A percentile compares a stretch with the other conserved stretches of the same genome.
Conservation (phyloP, 2,329 filamentous ascomycete species). For the Penicillium griseofulvum region DNA sequence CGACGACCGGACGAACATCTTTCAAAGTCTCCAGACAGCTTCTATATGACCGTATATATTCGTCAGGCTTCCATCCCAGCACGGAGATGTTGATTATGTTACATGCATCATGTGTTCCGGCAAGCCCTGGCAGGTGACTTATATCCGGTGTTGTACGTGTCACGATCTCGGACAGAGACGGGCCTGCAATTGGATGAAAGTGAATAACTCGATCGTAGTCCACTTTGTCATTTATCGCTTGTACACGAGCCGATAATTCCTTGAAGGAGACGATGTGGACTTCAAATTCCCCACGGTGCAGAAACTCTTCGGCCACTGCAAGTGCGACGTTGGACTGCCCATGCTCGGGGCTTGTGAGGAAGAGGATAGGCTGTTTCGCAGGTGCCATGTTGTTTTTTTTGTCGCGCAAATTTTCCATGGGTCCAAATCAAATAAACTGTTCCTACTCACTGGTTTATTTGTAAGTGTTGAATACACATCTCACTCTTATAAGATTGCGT, state of each 20-base stretch:
- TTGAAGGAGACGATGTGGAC: constrained; percentile 49
- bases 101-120: constrained; percentile 36
- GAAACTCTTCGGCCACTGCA: constrained; percentile 44
- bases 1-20: constrained; percentile 39
- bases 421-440: not conserved
- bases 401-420: not conserved
- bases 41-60: constrained; percentile 44
- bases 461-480: too few species aligned
- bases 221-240: constrained; percentile 24
- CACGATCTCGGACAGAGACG: constrained; percentile 35
- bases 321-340: constrained; percentile 51
- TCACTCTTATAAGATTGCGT: not conserved
- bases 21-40: constrained; percentile 41
- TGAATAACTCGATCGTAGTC: constrained; percentile 5
- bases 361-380: constrained; percentile 32
- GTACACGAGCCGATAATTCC: constrained; percentile 34
- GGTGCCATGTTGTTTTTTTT: constrained; percentile 12
- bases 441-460: not conserved
- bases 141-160: constrained; percentile 29
- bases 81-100: constrained; percentile 29
- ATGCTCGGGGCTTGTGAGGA: constrained; percentile 48
- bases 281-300: constrained; percentile 37
- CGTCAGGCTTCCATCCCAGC: constrained; percentile 38
- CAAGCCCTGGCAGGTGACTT: constrained; percentile 34
- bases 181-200: constrained; percentile 38